Evolutionary conservation across 2,329 filamentous ascomycete genomes (phyloP).

Genomic region (Camillea tinctor): DNA sequence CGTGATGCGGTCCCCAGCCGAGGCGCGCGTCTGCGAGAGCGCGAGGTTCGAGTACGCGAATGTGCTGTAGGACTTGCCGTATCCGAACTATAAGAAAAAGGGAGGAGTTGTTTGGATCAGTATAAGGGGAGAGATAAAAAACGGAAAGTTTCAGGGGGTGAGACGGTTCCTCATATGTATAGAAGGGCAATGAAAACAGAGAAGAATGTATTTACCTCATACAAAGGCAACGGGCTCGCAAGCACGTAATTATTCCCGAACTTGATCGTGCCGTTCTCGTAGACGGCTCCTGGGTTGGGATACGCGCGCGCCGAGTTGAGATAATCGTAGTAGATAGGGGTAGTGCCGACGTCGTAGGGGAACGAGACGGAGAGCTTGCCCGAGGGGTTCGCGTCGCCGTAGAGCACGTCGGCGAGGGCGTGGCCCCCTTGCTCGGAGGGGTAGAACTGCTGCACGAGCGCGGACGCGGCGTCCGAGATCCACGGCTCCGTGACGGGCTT

Average conservation of each 20-base stretch:
- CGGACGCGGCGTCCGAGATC: slow-evolving; percentile 64
- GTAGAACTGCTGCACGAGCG: slow-evolving; percentile 73
- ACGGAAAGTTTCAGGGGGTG: no score
- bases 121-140: no score
- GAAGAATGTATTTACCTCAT: slow-evolving; percentile 35
- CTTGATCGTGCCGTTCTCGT: slow-evolving; percentile 57
- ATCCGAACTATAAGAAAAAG: slow-evolving; percentile 52
- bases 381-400: slow-evolving; percentile 63
- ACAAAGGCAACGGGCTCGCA: slow-evolving; percentile 57
- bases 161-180: no score
- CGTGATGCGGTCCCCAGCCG: slow-evolving; percentile 51
- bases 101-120: no score
- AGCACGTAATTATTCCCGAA: slow-evolving; percentile 68
- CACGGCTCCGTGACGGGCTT: slow-evolving; percentile 73
- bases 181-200: background rate
- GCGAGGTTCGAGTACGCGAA: slow-evolving; percentile 58
- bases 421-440: slow-evolving; percentile 67
- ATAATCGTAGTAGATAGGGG: slow-evolving; percentile 72
- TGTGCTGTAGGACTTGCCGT: slow-evolving; percentile 63
- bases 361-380: slow-evolving; percentile 67
- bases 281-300: slow-evolving; percentile 51
- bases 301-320: slow-evolving; percentile 61
- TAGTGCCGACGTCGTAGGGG: slow-evolving; percentile 63
- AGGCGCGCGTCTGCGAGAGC: slow-evolving; percentile 48
- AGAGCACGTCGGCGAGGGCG: slow-evolving; percentile 65